Conservation (phyloP, 1,284 basidiomycete species). For the Lignosus rhinocerotis region DNA sequence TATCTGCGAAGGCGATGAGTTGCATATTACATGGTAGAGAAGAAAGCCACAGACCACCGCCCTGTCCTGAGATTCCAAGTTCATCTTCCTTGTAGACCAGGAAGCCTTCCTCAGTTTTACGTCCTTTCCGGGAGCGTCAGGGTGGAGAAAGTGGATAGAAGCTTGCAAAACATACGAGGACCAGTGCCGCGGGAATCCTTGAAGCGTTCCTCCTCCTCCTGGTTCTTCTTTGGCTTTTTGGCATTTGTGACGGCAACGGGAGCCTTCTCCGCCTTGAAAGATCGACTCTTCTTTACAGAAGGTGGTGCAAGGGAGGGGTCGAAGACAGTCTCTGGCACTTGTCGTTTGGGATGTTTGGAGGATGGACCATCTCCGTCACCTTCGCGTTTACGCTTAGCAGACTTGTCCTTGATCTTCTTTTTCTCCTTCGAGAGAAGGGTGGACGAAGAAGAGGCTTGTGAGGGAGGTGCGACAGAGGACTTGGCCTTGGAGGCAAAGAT, state of each 20-base stretch:
- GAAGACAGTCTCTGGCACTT: constrained; percentile 57
- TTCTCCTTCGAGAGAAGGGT: constrained; percentile 37
- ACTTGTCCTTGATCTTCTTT: constrained; percentile 40
- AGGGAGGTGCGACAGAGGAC: constrained; percentile 24
- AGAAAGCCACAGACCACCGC: constrained; percentile 63
- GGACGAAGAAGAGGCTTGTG: constrained; percentile 29
- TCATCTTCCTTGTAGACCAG: constrained; percentile 86
- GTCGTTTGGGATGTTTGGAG: constrained; percentile 39
- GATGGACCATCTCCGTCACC: constrained; percentile 21
- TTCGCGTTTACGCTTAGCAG: constrained; percentile 21
- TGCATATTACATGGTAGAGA: constrained; percentile 22
- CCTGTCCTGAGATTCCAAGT: constrained; percentile 69
- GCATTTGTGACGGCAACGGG: constrained; percentile 20
- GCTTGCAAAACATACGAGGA: constrained; percentile 48
- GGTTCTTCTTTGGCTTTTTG: constrained; percentile 31
- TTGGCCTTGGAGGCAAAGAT: constrained; percentile 67
- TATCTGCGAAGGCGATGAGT: constrained; percentile 33
- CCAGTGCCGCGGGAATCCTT: constrained; percentile 76
- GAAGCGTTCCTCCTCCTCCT: constrained; percentile 57
- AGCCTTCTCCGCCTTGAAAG: constrained; percentile 23
- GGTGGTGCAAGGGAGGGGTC: constrained; percentile 49
- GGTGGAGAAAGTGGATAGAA: background rate
- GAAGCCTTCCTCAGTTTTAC: constrained; percentile 85
- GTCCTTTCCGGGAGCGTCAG: constrained; percentile 48
- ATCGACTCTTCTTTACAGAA: constrained; percentile 32